Evolutionary conservation across 495 filamentous ascomycete genomes (phyloP), one percentile per base, ranked within the genome.

Genomic region (Penicillium silybi): DNA sequence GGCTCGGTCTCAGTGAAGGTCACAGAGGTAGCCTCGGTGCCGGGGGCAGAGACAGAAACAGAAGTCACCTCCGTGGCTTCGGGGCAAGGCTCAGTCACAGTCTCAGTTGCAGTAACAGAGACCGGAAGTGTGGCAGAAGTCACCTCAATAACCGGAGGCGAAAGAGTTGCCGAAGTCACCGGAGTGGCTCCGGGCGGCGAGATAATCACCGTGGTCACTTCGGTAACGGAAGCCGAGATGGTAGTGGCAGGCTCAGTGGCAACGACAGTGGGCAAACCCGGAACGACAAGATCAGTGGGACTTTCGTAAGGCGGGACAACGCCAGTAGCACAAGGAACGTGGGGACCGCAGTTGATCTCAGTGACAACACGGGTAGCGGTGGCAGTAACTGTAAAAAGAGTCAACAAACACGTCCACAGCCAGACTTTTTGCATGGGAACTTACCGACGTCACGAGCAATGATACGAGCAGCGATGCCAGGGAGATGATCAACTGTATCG

Each of bases 51-150:
- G 22, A 23, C 2, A 3, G 22, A 23, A 23, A 23, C 22, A 32
- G 27, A 29, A 29, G 27, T 29, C 27, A 29, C 8, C 27, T 11
- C 27, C 6, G 3, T 29, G 10, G 8, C 29, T 15, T 37, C 17
- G 16, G 29, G 20, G 17, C 46, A 48, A 40, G 34, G 34, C 37
- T 48, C 46, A 18, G 46, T 48, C 37, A 37, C 44, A 6, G 35
- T 39, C 13, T 41, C n/a, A 23, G 46, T 49, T 16, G 25, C 25
- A 20, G 18, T 17, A n/a, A 41, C 35, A 16, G 23, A 2, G 7
- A 29, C 27, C 6, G 4, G 27, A 7, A 4, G 4, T 26, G 4
- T 8, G 8, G 5, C 11, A 29, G 5, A 29, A 29, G 26, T 29
- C 4, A 29, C 7, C 4, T 10, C 26, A 29, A 10, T 29, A 29